These are phyloP conservation scores for Acacia pycnantha DNA, from an alignment of 331 rosid genomes.

Conservation along the genomic window DNA sequence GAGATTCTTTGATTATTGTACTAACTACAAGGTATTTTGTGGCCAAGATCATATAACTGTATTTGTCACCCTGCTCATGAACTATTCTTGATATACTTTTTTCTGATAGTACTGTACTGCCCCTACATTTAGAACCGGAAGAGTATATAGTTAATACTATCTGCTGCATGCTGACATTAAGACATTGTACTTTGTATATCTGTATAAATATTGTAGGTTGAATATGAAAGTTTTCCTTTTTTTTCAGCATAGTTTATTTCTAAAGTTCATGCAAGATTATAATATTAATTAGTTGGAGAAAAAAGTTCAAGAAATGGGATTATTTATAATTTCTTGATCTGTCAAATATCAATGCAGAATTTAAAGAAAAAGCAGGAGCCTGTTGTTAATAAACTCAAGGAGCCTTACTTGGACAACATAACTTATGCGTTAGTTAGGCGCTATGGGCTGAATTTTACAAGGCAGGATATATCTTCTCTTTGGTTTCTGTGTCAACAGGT, in stretches of 20 bases:
- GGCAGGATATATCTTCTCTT: constrained; percentile 70
- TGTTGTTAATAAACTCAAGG: constrained; percentile 72
- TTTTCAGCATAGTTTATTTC: constrained; percentile 3
- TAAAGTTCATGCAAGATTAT: constrained; percentile 2
- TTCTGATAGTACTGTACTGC: neutral
- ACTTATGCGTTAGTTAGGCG: constrained; percentile 57
- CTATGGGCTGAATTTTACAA: constrained; percentile 72
- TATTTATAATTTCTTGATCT: constrained; percentile 2
- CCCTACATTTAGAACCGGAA: too few relatives aligned
- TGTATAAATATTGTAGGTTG: neutral
- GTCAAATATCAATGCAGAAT: constrained; percentile 46
- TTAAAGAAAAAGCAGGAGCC: constrained; percentile 73
- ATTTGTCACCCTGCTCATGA: neutral
- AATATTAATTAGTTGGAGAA: neutral
- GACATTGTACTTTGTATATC: neutral
- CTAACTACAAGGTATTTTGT: constrained; percentile 72
- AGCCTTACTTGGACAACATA: constrained; percentile 67
- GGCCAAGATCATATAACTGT: constrained; percentile 3
- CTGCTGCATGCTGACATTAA: neutral
- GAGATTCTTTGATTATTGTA: constrained; percentile 76
- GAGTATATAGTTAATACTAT: neutral
- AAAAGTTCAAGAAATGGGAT: neutral
- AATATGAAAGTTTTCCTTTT: neutral
- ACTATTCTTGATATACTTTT: neutral
- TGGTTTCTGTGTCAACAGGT: constrained; percentile 99